Percentiles rank a stretch among this genome's conserved stretches.
phyloP scores from a whole-genome alignment of 2,329 filamentous ascomycete genomes.

The Capronia americana region DNA sequence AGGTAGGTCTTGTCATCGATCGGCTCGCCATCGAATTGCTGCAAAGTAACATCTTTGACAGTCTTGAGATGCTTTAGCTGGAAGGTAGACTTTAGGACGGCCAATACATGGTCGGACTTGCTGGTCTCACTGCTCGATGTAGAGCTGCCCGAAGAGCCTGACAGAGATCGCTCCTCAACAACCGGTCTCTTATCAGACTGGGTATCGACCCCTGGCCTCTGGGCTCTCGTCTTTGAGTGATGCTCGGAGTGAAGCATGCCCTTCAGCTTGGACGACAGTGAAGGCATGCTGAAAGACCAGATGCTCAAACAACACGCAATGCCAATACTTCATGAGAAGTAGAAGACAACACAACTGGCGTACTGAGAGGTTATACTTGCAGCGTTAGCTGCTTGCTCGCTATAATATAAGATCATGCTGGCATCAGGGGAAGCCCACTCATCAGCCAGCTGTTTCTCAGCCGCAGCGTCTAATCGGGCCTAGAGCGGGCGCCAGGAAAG shows the following conservation, averaged over 20 bases:
- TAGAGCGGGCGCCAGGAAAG: background rate
- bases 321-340: background rate
- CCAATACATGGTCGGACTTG: slow-evolving; percentile 38
- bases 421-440: background rate
- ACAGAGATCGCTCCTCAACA: background rate
- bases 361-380: background rate
- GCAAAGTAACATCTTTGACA: slow-evolving; percentile 50
- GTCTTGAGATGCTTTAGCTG: slow-evolving; percentile 54
- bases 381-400: background rate
- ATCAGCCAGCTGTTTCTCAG: background rate
- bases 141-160: slow-evolving; percentile 17
- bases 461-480: background rate
- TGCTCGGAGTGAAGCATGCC: slow-evolving; percentile 15
- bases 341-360: background rate
- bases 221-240: slow-evolving; percentile 16
- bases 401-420: background rate
- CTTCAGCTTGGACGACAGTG: slow-evolving; percentile 26
- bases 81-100: slow-evolving; percentile 55
- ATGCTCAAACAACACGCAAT: background rate
- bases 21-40: slow-evolving; percentile 56
- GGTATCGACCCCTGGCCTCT: background rate
- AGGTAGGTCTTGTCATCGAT: slow-evolving; percentile 68
- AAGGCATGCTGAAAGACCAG: slow-evolving; percentile 20
- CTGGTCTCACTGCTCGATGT: slow-evolving; percentile 20
- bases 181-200: background rate